A percentile compares a stretch with the other conserved stretches of the same genome.
Conservation (phyloP, 1,139 yeast genomes). For the Candida anutae region DNA sequence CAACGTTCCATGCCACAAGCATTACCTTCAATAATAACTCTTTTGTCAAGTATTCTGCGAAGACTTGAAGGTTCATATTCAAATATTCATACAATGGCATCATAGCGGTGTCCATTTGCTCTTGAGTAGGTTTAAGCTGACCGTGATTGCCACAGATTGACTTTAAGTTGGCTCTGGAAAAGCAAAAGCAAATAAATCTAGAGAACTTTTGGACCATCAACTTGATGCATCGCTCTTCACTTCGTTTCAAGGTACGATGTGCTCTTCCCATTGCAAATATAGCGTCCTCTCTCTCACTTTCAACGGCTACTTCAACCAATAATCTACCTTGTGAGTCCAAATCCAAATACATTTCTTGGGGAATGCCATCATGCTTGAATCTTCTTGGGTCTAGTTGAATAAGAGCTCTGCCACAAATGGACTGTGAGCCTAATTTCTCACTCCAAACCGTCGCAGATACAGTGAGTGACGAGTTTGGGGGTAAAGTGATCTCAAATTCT, state of each 20-base stretch:
- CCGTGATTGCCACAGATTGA: constrained; percentile 48
- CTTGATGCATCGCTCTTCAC: constrained; percentile 57
- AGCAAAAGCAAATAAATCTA: constrained; percentile 32
- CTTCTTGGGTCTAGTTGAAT: constrained; percentile 58
- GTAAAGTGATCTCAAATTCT: constrained; percentile 57
- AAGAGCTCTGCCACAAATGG: constrained; percentile 62
- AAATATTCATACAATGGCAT: constrained; percentile 70
- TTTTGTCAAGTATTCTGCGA: constrained; percentile 57
- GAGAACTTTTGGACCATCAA: constrained; percentile 58
- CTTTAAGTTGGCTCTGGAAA: constrained; percentile 40
- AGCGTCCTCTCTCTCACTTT: constrained; percentile 71
- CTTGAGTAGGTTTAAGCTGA: constrained; percentile 36
- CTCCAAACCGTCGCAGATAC: constrained; percentile 71
- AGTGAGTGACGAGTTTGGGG: constrained; percentile 32
- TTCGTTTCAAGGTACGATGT: constrained; percentile 53
- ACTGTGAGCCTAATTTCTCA: constrained; percentile 51
- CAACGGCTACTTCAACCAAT: constrained; percentile 61
- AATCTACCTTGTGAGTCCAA: constrained; percentile 65
- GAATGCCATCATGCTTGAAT: constrained; percentile 62
- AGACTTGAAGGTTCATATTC: constrained; percentile 58
- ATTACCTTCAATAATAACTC: constrained; percentile 59
- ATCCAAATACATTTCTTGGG: constrained; percentile 53
- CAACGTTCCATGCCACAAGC: constrained; percentile 70
- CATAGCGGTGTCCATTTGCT: constrained; percentile 59
- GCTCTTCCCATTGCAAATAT: constrained; percentile 74